These are phyloP conservation scores for Cyberlindnera lachancei DNA, from an alignment of 805 yeast species.

Conservation along the genomic window DNA sequence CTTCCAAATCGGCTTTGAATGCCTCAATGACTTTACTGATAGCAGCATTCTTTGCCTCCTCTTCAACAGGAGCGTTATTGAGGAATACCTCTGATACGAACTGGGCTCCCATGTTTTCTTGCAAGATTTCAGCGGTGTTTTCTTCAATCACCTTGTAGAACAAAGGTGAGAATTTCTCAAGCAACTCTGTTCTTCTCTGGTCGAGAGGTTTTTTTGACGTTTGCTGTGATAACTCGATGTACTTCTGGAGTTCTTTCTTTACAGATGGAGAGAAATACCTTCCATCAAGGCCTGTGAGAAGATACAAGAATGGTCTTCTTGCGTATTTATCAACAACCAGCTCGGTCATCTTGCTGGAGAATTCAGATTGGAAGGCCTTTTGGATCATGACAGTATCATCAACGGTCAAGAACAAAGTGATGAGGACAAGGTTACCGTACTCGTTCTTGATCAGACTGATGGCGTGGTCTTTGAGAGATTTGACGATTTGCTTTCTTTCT, in stretches of 20 bases:
- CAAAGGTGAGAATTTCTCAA: constrained; percentile 55
- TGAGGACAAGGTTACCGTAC: constrained; percentile 76
- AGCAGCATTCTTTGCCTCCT: constrained; percentile 36
- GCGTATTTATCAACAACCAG: constrained; percentile 67
- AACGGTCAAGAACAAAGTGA: constrained; percentile 72
- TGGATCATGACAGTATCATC: constrained; percentile 86
- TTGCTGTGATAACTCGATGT: constrained; percentile 51
- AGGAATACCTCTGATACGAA: constrained; percentile 69
- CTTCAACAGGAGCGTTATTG: constrained; percentile 39
- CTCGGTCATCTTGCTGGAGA: constrained; percentile 43
- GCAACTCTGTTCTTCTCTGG: constrained; percentile 65
- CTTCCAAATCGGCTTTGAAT: constrained; percentile 59
- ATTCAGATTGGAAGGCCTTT: constrained; percentile 63
- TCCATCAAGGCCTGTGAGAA: constrained; percentile 71
- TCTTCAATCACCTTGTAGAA: constrained; percentile 49
- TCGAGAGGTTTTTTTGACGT: constrained; percentile 84
- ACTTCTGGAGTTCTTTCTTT: constrained; percentile 50
- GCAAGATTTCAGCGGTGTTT: constrained; percentile 43
- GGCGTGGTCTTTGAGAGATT: constrained; percentile 69
- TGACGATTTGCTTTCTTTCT: constrained; percentile 77
- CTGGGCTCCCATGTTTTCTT: constrained; percentile 78
- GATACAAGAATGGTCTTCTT: constrained; percentile 81
- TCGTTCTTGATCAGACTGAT: constrained; percentile 73
- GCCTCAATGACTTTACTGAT: constrained; percentile 49
- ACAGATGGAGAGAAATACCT: constrained; percentile 73